phyloP scores from a whole-genome alignment of 2,329 filamentous ascomycete species.

The Cytospora piceae region DNA sequence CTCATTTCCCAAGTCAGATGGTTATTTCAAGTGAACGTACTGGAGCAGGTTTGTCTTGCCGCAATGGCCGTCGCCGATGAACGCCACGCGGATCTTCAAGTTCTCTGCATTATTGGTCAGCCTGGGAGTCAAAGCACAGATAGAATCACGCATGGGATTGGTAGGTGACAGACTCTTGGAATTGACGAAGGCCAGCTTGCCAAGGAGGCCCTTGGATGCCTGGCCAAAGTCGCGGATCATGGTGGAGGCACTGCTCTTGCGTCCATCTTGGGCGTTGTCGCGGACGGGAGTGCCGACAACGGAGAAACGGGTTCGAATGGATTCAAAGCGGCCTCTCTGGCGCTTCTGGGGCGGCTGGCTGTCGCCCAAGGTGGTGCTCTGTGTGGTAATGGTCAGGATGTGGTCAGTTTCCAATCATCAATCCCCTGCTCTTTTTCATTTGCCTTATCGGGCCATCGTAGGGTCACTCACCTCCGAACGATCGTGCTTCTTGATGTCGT shows the following conservation, averaged over 20 bases:
- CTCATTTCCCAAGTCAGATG: neutral
- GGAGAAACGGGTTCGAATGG: slow-evolving; percentile 16
- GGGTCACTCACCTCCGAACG: slow-evolving; percentile 9
- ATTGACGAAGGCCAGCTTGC: slow-evolving; percentile 2
- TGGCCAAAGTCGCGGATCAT: slow-evolving; percentile 7
- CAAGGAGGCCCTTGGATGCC: slow-evolving; percentile 16
- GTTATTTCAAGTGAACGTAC: neutral
- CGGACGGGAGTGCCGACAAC: neutral
- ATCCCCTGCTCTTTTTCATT: neutral
- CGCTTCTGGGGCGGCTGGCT: slow-evolving; percentile 10
- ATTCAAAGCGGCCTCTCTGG: slow-evolving; percentile 9
- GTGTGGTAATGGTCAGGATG: neutral
- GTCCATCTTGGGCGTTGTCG: slow-evolving; percentile 3
- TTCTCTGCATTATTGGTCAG: neutral
- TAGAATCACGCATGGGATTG: neutral
- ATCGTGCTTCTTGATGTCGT: neutral
- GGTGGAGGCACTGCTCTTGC: slow-evolving; percentile 22
- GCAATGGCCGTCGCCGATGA: slow-evolving; percentile 12
- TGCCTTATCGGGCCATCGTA: too few species aligned
- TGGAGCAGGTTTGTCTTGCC: slow-evolving; percentile 6
- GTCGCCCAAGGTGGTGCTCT: slow-evolving; percentile 7
- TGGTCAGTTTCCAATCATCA: neutral
- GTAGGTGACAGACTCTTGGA: neutral
- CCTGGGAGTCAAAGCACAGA: neutral
- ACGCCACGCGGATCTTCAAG: neutral